Evolutionary conservation across 768 basidiomycete genomes (phyloP).

Genomic region (Leccinellum luteum): DNA sequence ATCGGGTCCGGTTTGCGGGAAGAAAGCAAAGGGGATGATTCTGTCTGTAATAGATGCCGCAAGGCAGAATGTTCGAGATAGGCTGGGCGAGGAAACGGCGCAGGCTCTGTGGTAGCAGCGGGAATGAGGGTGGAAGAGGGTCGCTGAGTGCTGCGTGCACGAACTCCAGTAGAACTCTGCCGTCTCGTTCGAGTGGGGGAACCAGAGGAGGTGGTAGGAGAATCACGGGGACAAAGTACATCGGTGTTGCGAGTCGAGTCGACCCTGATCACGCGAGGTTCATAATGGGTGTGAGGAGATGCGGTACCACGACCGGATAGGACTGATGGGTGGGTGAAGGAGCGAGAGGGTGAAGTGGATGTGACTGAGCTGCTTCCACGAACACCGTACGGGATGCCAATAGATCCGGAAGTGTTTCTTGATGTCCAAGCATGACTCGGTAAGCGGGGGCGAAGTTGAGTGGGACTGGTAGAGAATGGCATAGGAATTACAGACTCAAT

Average conservation of each 20-base stretch:
- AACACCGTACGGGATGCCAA: slow-evolving; percentile 38
- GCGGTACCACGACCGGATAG: slow-evolving; percentile 31
- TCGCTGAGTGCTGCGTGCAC: slow-evolving; percentile 21
- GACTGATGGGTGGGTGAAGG: slow-evolving; percentile 38
- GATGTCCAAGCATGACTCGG: slow-evolving; percentile 32
- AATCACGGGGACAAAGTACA: slow-evolving; percentile 36
- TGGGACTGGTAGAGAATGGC: slow-evolving; percentile 41
- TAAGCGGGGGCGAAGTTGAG: slow-evolving; percentile 41
- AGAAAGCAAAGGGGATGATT: slow-evolving; percentile 35
- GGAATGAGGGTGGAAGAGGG: slow-evolving; percentile 31
- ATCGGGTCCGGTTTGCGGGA: slow-evolving; percentile 38
- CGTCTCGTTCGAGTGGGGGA: slow-evolving; percentile 50
- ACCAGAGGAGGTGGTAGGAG: slow-evolving; percentile 37
- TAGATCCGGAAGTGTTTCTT: slow-evolving; percentile 30
- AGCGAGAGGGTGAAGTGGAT: slow-evolving; percentile 41
- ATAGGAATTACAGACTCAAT: slow-evolving; percentile 68
- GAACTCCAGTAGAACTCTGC: slow-evolving; percentile 37
- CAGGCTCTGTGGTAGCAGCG: slow-evolving; percentile 26
- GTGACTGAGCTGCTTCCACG: slow-evolving; percentile 34
- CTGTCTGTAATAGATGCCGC: slow-evolving; percentile 64
- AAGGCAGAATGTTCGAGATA: slow-evolving; percentile 79
- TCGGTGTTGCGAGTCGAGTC: slow-evolving; percentile 44
- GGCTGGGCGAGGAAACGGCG: slow-evolving; percentile 59
- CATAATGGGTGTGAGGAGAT: slow-evolving; percentile 39
- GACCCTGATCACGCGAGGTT: slow-evolving; percentile 70